Base-by-base conservation (phyloP, 2,329 filamentous ascomycete genomes). In the Fusarium hainanense region DNA sequence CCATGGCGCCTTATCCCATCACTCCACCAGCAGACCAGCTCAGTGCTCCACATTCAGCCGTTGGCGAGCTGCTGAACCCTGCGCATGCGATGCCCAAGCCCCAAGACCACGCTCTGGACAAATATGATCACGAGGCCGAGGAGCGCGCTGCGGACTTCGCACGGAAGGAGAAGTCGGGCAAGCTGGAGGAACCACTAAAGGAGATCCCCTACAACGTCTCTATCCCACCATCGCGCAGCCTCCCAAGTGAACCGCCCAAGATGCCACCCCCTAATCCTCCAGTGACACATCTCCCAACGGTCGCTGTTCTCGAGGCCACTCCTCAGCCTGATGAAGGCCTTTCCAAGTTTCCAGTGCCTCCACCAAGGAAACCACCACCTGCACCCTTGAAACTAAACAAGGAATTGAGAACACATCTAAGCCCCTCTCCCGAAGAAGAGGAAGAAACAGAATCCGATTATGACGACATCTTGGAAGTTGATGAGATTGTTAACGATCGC, bases 371-470 rank as follows among this genome's bases (percentile, higher is more conserved):
- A 78, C 88, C 91, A 8, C 94, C 94, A 4, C 95, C 95, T 48
- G 92, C 93, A 14, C 94, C 95, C 3, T 80, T 98, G 56, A 90
- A 94, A 75, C 84, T 98, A 25, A 73, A 74, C 23, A 72, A 79
- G 23, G 73, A 75, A 21, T 55, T 62, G 42, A 67, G 73, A 30
- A 70, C 58, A 3, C 68, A 74, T 14, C 42, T 75, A 11, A 68
- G 71, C 13, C 58, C 71, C 18, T 63, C 72, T 2, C 60, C 70
- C 6, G 88, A 90, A n/a, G 89, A 90, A 14, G 85, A 87, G 3
- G 87, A 89, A 40, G 87, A 89, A 37, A 90, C 90, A 0, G 93
- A 93, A 63, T 94, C 93, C 0, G 94, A 97, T 69, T 96, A 94
- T 72, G 93, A 96, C 63, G 92, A 94, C 68, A 86, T 92, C 37